A percentile compares a stretch with the other conserved stretches of the same genome.
Evolutionary conservation across 2,329 filamentous ascomycete genomes (phyloP).

Genomic region (Pestalotiopsis sp.): DNA sequence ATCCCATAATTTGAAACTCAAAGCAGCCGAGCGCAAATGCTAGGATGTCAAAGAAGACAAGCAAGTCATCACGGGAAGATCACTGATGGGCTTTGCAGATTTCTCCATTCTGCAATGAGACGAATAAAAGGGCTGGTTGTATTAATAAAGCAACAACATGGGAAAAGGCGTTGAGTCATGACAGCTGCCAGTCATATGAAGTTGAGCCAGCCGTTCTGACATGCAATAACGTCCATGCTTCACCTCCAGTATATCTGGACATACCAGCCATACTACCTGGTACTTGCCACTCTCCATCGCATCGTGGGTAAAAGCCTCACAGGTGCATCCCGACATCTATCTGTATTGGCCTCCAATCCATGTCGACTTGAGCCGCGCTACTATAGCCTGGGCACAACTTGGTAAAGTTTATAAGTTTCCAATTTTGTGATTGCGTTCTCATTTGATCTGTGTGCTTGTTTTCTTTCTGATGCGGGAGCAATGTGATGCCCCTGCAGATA

Average conservation of each 20-base stretch:
- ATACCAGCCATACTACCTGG: too few relatives aligned
- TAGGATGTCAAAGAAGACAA: not conserved
- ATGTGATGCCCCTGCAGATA: not conserved
- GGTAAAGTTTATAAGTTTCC: not conserved
- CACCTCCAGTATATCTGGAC: too few relatives aligned
- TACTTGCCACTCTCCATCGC: too few relatives aligned
- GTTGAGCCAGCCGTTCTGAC: too few relatives aligned
- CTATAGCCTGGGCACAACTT: not conserved
- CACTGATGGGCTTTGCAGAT: not conserved
- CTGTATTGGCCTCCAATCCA: too few relatives aligned
- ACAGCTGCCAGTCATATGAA: not conserved
- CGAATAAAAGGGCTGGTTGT: not conserved
- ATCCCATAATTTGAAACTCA: constrained; percentile 2
- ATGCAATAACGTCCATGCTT: too few relatives aligned
- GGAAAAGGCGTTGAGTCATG: not conserved
- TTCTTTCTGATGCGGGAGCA: not conserved
- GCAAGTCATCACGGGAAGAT: not conserved
- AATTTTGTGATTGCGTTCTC: not conserved
- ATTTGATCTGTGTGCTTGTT: not conserved
- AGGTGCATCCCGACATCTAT: too few relatives aligned
- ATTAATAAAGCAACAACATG: not conserved
- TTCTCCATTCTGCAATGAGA: not conserved
- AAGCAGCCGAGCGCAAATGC: not conserved
- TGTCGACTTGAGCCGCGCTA: not conserved
- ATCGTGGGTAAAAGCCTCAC: too few relatives aligned